Base-by-base conservation (phyloP, 139 green algal species). In the Chlorella sorokiniana region DNA sequence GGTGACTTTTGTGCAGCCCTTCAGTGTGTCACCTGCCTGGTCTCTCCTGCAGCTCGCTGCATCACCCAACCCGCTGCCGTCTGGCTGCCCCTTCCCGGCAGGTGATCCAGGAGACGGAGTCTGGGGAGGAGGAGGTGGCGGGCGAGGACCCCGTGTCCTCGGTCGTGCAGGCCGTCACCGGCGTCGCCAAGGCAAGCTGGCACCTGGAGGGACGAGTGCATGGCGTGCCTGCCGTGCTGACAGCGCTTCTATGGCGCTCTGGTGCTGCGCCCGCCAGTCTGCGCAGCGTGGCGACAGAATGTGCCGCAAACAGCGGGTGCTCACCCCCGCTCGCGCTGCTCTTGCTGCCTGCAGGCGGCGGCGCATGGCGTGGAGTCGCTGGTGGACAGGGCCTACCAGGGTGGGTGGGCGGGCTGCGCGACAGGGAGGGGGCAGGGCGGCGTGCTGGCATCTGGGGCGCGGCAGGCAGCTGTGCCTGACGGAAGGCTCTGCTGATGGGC, bases 41-140 rank as follows among this genome's bases (percentile, higher is more conserved):
- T 31, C 10, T 4, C 16, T 20, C 25, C 18, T 11, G 62, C 31
- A 41, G n/a, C n/a, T 41, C 8, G 29, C 7, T 69, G 62, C 62
- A 72, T 40, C 8, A 10, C 37, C 35, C 35, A 10, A 42, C 18
- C 22, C 38, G 9, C 40, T 8, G 9, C 41, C 68, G 4, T 38
- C 5, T 23, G 10, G 11, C 42, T 42, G 0, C 44, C n/a, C 29
- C n/a, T 14, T n/a, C 5, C 44, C 22, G 40, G 52, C 27, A 79
- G 72, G 72, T 79, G n/a, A 22, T 79, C 2, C 72, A 79, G 40
- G 72, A 79, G 52, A 69, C 52, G 4, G 72, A 79, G 52, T 48
- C 27, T 11, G 72, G 72, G 3, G 72, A 27, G 20, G 72, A 77
- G 31, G 68, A 75, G 68, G 56, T 65, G 56, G 23, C 22, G 6